These are phyloP conservation scores for Saprolegnia diclina DNA, from an alignment of 352 stramenopile genomes.

Conservation along the genomic window DNA sequence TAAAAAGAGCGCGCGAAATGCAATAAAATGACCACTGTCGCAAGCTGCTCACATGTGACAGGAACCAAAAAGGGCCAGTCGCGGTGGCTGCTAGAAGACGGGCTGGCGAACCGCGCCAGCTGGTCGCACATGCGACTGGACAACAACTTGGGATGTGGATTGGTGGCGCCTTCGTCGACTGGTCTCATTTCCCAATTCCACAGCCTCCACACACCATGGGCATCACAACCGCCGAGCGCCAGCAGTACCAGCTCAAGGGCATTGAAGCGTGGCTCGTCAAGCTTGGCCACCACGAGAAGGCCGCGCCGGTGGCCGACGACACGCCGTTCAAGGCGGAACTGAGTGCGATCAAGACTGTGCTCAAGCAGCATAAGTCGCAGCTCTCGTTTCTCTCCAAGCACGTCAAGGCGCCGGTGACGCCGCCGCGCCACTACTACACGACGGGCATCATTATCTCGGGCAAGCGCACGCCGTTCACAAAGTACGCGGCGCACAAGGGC, in stretches of 20 bases:
- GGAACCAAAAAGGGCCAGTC: neutral
- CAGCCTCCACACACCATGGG: conserved; percentile 5
- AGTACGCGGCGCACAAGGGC: conserved; percentile 4
- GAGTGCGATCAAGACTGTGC: conserved; percentile 17
- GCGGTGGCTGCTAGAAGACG: neutral
- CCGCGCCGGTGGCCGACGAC: neutral
- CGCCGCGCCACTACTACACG: conserved; percentile 2
- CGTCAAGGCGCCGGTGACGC: neutral
- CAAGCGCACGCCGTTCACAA: conserved; percentile 23
- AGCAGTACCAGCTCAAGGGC: conserved; percentile 24
- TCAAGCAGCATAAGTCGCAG: conserved; percentile 23
- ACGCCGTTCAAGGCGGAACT: conserved; percentile 9
- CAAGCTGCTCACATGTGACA: conserved; percentile 3
- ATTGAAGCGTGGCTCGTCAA: conserved; percentile 26
- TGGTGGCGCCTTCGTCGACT: neutral
- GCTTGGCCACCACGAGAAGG: conserved; percentile 8
- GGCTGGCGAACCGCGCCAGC: neutral
- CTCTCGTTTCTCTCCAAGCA: conserved; percentile 5
- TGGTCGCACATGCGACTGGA: conserved; percentile 8
- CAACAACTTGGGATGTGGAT: conserved; percentile 3
- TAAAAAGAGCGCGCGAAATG: too few species aligned
- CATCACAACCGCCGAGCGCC: conserved; percentile 10
- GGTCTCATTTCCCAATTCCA: neutral
- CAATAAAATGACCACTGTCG: conserved; percentile 6
- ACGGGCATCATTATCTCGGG: conserved; percentile 10